Evolutionary conservation across 306 rosid genomes (phyloP).

Genomic region (Mucuna pruriens): DNA sequence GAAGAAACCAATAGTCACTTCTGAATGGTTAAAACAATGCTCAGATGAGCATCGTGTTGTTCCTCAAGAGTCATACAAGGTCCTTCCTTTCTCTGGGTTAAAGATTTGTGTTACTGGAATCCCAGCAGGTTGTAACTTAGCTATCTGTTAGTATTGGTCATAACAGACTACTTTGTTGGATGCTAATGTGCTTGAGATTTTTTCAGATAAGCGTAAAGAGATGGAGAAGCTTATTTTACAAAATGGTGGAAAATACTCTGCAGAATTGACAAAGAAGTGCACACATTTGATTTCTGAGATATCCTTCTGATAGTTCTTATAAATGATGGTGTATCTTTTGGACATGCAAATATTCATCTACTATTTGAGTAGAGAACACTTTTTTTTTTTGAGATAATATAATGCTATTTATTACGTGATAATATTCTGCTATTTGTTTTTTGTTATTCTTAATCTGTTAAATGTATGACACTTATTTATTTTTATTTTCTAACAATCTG

Average conservation of each 20-base stretch:
- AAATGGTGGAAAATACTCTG: constrained; percentile 93
- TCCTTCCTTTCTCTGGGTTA: constrained; percentile 91
- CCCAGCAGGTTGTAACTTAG: constrained; percentile 70
- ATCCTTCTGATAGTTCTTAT: constrained; percentile 64
- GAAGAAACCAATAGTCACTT: constrained; percentile 93
- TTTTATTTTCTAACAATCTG: background rate
- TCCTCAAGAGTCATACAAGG: constrained; percentile 86
- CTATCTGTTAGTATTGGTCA: constrained; percentile 43
- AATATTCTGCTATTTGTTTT: background rate
- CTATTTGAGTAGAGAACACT: constrained; percentile 4
- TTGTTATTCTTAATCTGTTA: constrained; percentile 11
- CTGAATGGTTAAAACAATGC: constrained; percentile 90
- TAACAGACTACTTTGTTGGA: constrained; percentile 31
- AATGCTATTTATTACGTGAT: too few relatives aligned
- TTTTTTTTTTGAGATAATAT: too few relatives aligned
- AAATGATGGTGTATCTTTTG: constrained; percentile 30
- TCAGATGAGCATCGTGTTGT: constrained; percentile 90
- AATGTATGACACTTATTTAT: constrained; percentile 4
- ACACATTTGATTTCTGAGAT: constrained; percentile 90
- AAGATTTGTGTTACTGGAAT: constrained; percentile 83
- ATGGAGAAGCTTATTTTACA: constrained; percentile 68
- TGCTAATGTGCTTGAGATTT: constrained; percentile 42
- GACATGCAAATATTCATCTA: constrained; percentile 29
- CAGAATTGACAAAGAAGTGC: constrained; percentile 83
- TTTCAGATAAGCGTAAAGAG: constrained; percentile 81